Percentiles rank a stretch among this genome's conserved stretches.
Evolutionary conservation across 2,329 filamentous ascomycete genomes (phyloP).

Genomic region (Trichoderma brevicompactum): DNA sequence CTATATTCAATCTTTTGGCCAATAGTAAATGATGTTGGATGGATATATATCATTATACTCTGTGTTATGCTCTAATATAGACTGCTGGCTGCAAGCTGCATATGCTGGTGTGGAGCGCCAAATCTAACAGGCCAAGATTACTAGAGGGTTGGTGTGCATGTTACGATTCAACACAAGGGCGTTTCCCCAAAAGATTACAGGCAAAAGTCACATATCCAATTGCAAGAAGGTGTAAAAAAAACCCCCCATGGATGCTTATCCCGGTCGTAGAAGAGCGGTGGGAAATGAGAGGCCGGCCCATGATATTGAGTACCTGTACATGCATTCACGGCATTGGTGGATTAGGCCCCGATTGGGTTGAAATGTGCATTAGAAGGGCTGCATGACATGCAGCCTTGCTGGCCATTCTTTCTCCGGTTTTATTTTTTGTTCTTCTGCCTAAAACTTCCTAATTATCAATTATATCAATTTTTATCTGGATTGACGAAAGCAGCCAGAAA

Average conservation of each 20-base stretch:
- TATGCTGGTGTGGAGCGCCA: no score
- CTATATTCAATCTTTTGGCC: no score
- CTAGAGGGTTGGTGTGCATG: background rate
- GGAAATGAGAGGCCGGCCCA: background rate
- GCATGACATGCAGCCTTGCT: constrained; percentile 19
- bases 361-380: constrained; percentile 21
- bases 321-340: background rate
- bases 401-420: background rate
- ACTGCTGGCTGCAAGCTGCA: no score
- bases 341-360: constrained; percentile 24
- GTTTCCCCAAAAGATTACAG: background rate
- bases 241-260: background rate
- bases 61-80: no score
- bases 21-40: no score
- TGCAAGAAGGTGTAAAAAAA: background rate
- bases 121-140: background rate
- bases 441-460: background rate
- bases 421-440: background rate
- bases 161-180: background rate
- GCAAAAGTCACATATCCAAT: background rate
- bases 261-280: background rate
- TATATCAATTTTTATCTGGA: background rate
- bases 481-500: background rate
- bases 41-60: no score
- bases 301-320: background rate